Base-by-base conservation (phyloP, 768 basidiomycete genomes). In the Pisolithus albus region DNA sequence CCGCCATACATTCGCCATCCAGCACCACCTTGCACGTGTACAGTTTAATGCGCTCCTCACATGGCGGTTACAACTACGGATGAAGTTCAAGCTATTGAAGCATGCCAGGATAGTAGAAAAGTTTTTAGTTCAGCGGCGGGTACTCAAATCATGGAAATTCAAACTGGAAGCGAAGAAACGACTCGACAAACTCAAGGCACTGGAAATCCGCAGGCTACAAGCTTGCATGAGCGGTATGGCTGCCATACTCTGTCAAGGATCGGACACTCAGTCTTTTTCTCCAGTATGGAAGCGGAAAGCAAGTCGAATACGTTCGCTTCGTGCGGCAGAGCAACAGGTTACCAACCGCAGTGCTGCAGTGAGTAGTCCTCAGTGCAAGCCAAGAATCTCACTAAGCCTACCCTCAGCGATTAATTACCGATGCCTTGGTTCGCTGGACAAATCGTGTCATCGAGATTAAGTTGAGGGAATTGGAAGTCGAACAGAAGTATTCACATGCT, bases 371-470 rank as follows among this genome's bases (percentile, higher is more conserved):
- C 43, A 19, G 15, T 44, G 18, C 32, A 38, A 50, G 46, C 24
- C 5, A 37, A 16, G 28, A 32, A 26, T 42, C 42, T 52, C 41
- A 36, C 58, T 38, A 55, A 23, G 30, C 19, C 7, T 34, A 34
- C 51, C 36, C 47, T 41, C 53, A 89, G 87, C 78, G 81, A 48
- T 66, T 79, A 46, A 57, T 82, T 54, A 65, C 67, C n/a, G 61
- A 67, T 41, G 59, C 74, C 2, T 63, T 92, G 51, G 63, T 68
- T 18, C 69, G 62, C 39, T 92, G 89, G 89, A 88, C 81, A 8
- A 81, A 82, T 56, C 77, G 80, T 5, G 82, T 88, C 7, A 84
- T 90, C 52, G 81, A 81, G 45, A 65, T 87, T 46, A 92, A 90
- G 61, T 74, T 82, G 47, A 79, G 82, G 28, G 87, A 89, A 63